Conservation (phyloP, 805 yeast genomes). For the Kazachstania taianensis region DNA sequence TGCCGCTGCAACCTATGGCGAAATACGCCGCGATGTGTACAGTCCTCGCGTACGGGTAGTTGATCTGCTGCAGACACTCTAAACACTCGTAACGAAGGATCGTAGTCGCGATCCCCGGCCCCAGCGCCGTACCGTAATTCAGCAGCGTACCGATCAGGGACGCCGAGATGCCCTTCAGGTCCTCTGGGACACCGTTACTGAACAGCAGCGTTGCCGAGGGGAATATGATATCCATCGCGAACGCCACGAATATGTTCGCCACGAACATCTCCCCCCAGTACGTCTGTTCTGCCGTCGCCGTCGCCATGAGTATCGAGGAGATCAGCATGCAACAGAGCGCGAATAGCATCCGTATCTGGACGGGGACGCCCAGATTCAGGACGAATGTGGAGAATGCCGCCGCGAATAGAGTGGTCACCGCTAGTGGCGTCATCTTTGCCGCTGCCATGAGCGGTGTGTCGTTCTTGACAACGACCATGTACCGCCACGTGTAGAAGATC, state of each 20-base stretch:
- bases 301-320: slow-evolving; percentile 33
- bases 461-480: slow-evolving; percentile 35
- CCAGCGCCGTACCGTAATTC: slow-evolving; percentile 54
- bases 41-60: slow-evolving; percentile 1
- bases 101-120: slow-evolving; percentile 52
- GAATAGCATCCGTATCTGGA: slow-evolving; percentile 5
- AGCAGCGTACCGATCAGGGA: slow-evolving; percentile 51
- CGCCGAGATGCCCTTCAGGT: slow-evolving; percentile 61
- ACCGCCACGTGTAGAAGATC: slow-evolving; percentile 45
- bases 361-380: slow-evolving; percentile 4
- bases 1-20: slow-evolving; percentile 5
- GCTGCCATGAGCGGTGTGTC: slow-evolving; percentile 35
- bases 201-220: slow-evolving; percentile 56
- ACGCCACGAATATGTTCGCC: slow-evolving; percentile 39
- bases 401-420: slow-evolving; percentile 42
- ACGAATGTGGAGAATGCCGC: slow-evolving; percentile 26
- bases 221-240: slow-evolving; percentile 63
- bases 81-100: slow-evolving; percentile 8
- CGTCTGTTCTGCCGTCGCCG: slow-evolving; percentile 42
- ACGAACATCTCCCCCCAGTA: slow-evolving; percentile 50
- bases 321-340: slow-evolving; percentile 1
- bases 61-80: slow-evolving; percentile 1
- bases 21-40: slow-evolving; percentile 7
- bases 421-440: slow-evolving; percentile 33
- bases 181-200: slow-evolving; percentile 41